A percentile compares a stretch with the other conserved stretches of the same genome.
These are phyloP conservation scores for Gossypium schwendimanii DNA, from an alignment of 441 rosid species.

Conservation along the genomic window DNA sequence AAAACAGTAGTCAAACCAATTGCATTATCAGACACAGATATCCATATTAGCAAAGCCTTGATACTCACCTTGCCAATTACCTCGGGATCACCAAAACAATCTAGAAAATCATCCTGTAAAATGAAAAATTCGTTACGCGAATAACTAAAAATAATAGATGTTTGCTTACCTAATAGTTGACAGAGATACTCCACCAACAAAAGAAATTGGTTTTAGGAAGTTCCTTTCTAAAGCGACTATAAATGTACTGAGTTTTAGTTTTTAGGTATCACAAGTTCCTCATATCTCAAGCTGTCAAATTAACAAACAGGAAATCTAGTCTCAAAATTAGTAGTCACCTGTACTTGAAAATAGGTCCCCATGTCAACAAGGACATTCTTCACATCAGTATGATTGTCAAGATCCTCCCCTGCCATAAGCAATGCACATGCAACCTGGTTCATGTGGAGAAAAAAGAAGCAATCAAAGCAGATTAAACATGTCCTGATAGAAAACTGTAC, in stretches of 20 bases:
- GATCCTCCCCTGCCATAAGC: conserved; percentile 75
- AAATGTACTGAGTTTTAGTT: neutral
- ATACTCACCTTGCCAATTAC: conserved; percentile 70
- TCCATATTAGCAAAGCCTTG: neutral
- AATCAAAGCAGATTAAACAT: neutral
- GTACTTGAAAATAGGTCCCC: conserved; percentile 82
- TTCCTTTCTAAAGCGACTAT: neutral
- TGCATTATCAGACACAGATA: neutral
- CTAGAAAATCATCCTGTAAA: conserved; percentile 78
- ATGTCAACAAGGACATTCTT: conserved; percentile 70
- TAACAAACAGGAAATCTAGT: neutral
- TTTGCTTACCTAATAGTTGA: neutral
- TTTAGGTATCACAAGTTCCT: neutral
- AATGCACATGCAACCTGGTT: conserved; percentile 75
- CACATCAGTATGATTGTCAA: conserved; percentile 62
- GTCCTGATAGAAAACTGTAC: neutral
- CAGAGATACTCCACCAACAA: neutral
- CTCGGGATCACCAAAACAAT: conserved; percentile 75
- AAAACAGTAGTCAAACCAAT: neutral
- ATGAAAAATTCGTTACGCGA: neutral
- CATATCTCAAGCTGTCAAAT: neutral
- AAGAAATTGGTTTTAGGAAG: neutral
- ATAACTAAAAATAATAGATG: conserved; percentile 4
- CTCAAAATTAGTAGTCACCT: conserved; percentile 33
- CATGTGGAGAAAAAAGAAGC: neutral